A percentile compares a stretch with the other conserved stretches of the same genome.
phyloP scores from a whole-genome alignment of 2,329 filamentous ascomycete species.

The Aspergillus fumigatus region DNA sequence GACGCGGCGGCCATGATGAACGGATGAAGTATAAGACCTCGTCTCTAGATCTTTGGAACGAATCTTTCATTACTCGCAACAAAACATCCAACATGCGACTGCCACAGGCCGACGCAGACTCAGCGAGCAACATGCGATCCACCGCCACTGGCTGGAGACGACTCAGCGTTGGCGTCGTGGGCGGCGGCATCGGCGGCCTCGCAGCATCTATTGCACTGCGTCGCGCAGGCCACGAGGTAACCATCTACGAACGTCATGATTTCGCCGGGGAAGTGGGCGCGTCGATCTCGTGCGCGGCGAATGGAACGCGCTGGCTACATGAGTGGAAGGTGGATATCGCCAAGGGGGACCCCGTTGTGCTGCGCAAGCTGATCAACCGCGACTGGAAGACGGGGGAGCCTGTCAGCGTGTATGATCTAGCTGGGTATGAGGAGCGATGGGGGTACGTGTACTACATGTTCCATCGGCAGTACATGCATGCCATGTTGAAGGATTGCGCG shows the following conservation, averaged over 20 bases:
- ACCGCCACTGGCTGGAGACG: conserved; percentile 35
- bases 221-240: conserved; percentile 52
- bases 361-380: conserved; percentile 63
- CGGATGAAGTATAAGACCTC: neutral
- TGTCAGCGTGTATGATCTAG: conserved; percentile 59
- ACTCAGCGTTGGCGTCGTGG: conserved; percentile 46
- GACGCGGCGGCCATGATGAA: neutral
- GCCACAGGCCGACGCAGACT: neutral
- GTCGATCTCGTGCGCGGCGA: conserved; percentile 64
- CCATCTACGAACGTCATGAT: conserved; percentile 63
- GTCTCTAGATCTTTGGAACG: neutral
- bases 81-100: neutral
- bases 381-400: conserved; percentile 67
- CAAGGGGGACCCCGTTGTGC: conserved; percentile 61
- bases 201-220: conserved; percentile 49
- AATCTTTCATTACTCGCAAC: neutral
- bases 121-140: neutral
- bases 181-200: conserved; percentile 53
- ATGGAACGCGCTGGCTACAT: conserved; percentile 65
- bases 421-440: conserved; percentile 62
- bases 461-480: conserved; percentile 64
- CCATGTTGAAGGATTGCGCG: conserved; percentile 60
- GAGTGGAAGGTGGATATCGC: conserved; percentile 63
- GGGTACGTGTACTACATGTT: conserved; percentile 67
- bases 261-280: conserved; percentile 65